A percentile compares a stretch with the other conserved stretches of the same genome.
These are phyloP conservation scores for Oryza punctata DNA, from an alignment of 176 grass and related monocot species.

Conservation along the genomic window DNA sequence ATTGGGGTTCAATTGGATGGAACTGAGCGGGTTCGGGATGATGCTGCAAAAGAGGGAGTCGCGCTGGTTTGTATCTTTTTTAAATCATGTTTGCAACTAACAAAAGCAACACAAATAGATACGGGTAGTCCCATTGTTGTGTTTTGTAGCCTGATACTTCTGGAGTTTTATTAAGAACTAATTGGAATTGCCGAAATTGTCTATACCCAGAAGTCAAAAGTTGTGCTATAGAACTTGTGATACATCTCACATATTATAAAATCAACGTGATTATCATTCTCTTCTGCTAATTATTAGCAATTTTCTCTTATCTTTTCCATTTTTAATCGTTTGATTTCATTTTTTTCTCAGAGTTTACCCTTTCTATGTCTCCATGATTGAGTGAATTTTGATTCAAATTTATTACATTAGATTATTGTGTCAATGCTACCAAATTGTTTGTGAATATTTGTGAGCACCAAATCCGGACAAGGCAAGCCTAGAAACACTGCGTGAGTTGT, in stretches of 20 bases:
- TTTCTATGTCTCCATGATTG: background rate
- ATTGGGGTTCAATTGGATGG: constrained; percentile 98
- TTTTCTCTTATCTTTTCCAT: background rate
- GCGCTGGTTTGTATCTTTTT: constrained; percentile 58
- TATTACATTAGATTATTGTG: background rate
- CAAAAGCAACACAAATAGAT: background rate
- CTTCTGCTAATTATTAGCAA: background rate
- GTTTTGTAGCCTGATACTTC: background rate
- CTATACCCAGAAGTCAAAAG: background rate
- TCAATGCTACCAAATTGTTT: background rate
- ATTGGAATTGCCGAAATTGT: background rate
- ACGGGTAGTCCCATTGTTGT: background rate
- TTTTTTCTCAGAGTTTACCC: background rate
- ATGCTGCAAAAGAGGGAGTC: constrained; percentile 69
- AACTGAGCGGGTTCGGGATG: constrained; percentile 73
- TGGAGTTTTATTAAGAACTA: background rate
- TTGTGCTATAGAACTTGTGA: no score
- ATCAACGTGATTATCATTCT: background rate
- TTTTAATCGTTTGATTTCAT: background rate
- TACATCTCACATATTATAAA: background rate
- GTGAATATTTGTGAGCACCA: background rate
- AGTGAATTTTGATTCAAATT: background rate
- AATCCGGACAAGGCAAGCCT: no score
- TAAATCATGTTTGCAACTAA: constrained; percentile 3
- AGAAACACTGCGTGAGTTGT: background rate